Conservation (phyloP, 257 asterid species). For the Solanum clarkiae region DNA sequence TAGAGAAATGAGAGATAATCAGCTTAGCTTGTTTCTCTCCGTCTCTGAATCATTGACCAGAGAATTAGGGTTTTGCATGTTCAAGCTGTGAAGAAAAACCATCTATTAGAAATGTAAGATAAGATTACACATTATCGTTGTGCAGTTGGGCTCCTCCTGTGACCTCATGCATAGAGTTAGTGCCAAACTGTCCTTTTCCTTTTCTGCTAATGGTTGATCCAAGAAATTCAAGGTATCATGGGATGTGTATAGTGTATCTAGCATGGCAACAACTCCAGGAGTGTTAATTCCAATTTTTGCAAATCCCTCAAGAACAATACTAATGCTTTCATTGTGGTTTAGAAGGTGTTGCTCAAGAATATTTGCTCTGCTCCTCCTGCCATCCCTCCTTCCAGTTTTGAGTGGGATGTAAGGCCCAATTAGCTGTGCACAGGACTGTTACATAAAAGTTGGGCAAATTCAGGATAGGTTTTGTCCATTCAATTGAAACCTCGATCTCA, state of each 20-base stretch:
- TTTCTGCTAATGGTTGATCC: neutral
- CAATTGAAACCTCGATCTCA: neutral
- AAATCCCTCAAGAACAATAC: constrained; percentile 63
- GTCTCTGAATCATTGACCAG: neutral
- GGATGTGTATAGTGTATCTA: constrained; percentile 17
- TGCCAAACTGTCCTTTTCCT: neutral
- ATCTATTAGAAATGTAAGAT: neutral
- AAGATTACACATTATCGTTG: neutral
- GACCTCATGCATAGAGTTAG: neutral
- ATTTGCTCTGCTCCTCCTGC: constrained; percentile 76
- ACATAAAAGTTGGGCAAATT: neutral
- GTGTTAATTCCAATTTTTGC: constrained; percentile 54
- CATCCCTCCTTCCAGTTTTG: constrained; percentile 81
- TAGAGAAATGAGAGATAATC: neutral
- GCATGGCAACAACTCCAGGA: constrained; percentile 68
- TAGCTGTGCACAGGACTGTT: constrained; percentile 18
- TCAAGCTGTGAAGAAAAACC: neutral
- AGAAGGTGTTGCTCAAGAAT: constrained; percentile 66
- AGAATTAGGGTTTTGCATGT: neutral
- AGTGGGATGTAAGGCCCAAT: constrained; percentile 88
- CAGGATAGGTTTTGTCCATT: neutral
- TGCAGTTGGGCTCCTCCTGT: neutral
- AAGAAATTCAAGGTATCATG: neutral
- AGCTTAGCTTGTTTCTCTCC: neutral
- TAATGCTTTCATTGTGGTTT: constrained; percentile 82